These are phyloP conservation scores for Trichoderma guizhouense DNA, from an alignment of 2,329 filamentous ascomycete genomes.

Conservation along the genomic window DNA sequence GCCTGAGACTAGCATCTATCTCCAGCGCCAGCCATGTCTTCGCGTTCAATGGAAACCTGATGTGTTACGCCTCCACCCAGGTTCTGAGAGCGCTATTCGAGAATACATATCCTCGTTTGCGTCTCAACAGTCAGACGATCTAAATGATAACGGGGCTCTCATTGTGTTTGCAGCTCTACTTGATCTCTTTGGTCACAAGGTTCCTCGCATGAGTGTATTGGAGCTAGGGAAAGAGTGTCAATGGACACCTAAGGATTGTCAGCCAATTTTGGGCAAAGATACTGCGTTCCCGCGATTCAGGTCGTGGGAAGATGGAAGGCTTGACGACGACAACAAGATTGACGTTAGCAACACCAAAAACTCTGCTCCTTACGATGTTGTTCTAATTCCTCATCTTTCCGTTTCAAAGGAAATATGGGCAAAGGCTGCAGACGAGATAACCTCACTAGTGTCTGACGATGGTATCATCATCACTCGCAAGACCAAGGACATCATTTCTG, in stretches of 20 bases:
- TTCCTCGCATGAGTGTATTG: slow-evolving; percentile 10
- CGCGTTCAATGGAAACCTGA: slow-evolving; percentile 8
- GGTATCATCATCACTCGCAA: background rate
- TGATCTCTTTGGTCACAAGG: slow-evolving; percentile 2
- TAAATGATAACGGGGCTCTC: background rate
- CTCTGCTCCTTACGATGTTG: background rate
- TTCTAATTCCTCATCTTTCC: background rate
- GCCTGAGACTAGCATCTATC: slow-evolving; percentile 2
- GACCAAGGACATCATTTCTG: background rate
- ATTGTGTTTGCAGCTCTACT: background rate
- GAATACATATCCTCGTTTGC: background rate
- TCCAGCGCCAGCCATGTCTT: slow-evolving; percentile 6
- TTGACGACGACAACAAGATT: background rate
- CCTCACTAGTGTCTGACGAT: background rate
- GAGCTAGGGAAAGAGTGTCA: background rate
- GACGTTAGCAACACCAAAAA: background rate
- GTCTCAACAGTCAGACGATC: slow-evolving; percentile 1
- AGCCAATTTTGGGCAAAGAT: background rate
- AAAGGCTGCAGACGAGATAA: background rate
- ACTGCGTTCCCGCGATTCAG: slow-evolving; percentile 5
- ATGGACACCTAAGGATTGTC: slow-evolving; percentile 1
- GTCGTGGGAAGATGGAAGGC: background rate
- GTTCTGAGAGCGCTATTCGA: background rate
- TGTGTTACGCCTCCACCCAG: background rate
- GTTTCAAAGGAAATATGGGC: background rate